phyloP scores from a whole-genome alignment of 306 rosid species.

The Quercus wislizeni region DNA sequence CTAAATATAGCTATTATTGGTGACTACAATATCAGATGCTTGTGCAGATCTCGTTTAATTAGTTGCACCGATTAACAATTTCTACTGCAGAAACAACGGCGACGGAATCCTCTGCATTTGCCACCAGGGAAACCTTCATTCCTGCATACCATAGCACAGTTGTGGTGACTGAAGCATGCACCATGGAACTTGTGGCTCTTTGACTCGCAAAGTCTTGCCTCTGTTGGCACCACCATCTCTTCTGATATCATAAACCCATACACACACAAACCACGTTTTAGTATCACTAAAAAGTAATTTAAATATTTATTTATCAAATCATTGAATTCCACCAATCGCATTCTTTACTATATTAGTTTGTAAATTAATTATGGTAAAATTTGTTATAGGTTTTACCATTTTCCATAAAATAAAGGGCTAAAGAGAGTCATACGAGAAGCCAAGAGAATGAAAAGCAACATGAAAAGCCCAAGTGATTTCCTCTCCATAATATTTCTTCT shows the following conservation, averaged over 20 bases:
- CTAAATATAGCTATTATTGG: neutral
- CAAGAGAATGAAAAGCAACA: slow-evolving; percentile 27
- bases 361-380: too few relatives aligned
- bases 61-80: slow-evolving; percentile 10
- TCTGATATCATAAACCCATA: neutral
- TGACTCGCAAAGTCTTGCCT: slow-evolving; percentile 43
- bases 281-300: too few relatives aligned
- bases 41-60: neutral
- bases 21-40: neutral
- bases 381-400: too few relatives aligned
- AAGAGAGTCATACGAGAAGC: slow-evolving; percentile 30
- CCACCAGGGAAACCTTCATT: slow-evolving; percentile 51
- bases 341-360: too few relatives aligned
- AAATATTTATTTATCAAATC: too few relatives aligned
- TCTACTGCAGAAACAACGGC: slow-evolving; percentile 46
- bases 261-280: neutral
- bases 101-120: slow-evolving; percentile 44
- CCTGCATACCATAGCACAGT: slow-evolving; percentile 44
- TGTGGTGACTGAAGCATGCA: slow-evolving; percentile 17
- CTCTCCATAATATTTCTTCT: slow-evolving; percentile 11
- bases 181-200: slow-evolving; percentile 40
- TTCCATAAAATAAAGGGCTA: neutral
- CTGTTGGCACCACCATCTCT: slow-evolving; percentile 31
- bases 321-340: too few relatives aligned
- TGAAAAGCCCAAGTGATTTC: slow-evolving; percentile 23